Base-by-base conservation (phyloP, 1,284 basidiomycete species). In the Tilletia horrida region DNA sequence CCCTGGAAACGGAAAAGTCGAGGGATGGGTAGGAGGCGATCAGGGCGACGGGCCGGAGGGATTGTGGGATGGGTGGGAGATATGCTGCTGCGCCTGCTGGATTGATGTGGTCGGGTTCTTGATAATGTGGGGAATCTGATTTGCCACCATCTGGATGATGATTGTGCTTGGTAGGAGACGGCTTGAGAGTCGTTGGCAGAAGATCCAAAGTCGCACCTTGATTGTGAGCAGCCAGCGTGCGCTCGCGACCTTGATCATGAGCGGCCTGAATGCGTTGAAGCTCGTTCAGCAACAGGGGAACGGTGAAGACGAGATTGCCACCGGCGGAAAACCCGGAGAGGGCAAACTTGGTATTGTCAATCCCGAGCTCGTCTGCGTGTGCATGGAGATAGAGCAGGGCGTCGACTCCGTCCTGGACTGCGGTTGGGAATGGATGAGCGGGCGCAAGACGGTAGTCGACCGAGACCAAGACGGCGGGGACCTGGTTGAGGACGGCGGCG, bases 11-110 rank as follows among this genome's bases (percentile, higher is more conserved):
- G 11, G 77, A 71, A 55, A 65, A 78, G 63, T 79, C 75, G 18
- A 76, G 63, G 4, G 72, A 27, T 8, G 77, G 79, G 66, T 80
- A 79, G 65, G 71, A 76, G 4, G 66, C 62, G 18, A 77, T 63
- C 25, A 78, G 21, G n/a, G 52, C 52, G 21, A 9, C 9, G 6
- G 52, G 52, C 6, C 52, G 52, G 52, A 55, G 52, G 52, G 23
- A 9, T 6, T 6, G 52, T 29, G 52, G 52, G 52, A 55, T 55
- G 52, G 52, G 21, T 29, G n/a, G 52, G 21, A 55, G 52, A 13
- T 21, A 6, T 1, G 52, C n/a, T 21, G 52, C 52, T 21, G 52
- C 23, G 52, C 31, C 1, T 21, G 52, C 23, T 21, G 52, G 52
- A 14, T 29, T 27, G 52, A 23, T 21, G 8, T 48, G 47, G 47